Conservation (phyloP, 495 filamentous ascomycete species). For the Penicillium silybi region DNA sequence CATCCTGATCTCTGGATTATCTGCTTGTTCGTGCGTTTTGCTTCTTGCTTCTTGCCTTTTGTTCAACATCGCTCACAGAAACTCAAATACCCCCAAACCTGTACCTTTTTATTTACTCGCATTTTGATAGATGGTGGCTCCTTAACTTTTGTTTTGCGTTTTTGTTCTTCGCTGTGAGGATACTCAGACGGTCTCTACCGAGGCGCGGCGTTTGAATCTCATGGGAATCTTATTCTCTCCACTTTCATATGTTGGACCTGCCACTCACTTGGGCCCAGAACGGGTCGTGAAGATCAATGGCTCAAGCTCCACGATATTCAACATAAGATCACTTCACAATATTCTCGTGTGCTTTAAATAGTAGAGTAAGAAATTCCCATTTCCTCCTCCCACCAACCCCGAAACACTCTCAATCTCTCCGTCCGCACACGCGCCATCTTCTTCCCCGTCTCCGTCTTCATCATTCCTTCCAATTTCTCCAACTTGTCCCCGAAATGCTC, state of each 20-base stretch:
- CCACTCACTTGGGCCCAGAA: constrained; percentile 4
- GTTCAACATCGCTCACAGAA: constrained; percentile 21
- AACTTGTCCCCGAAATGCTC: constrained; percentile 80
- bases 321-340: neutral
- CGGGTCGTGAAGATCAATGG: constrained; percentile 1
- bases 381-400: constrained; percentile 73
- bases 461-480: constrained; percentile 66
- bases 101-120: constrained; percentile 7
- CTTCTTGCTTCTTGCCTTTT: constrained; percentile 3
- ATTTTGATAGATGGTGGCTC: constrained; percentile 19
- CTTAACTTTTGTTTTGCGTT: neutral
- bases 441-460: constrained; percentile 76
- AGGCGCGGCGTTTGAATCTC: neutral
- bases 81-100: constrained; percentile 20
- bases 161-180: neutral
- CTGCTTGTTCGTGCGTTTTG: neutral
- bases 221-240: neutral
- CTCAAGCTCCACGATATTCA: constrained; percentile 2
- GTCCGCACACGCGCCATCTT: constrained; percentile 62
- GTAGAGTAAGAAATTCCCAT: constrained; percentile 15
- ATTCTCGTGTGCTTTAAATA: neutral
- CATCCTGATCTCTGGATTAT: constrained; percentile 5
- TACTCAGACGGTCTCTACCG: neutral
- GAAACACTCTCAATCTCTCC: constrained; percentile 58
- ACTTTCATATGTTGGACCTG: neutral